Percentiles rank a stretch among this genome's conserved stretches.
These are phyloP conservation scores for Earliella scabrosa DNA, from an alignment of 1,284 basidiomycete species.

Conservation along the genomic window DNA sequence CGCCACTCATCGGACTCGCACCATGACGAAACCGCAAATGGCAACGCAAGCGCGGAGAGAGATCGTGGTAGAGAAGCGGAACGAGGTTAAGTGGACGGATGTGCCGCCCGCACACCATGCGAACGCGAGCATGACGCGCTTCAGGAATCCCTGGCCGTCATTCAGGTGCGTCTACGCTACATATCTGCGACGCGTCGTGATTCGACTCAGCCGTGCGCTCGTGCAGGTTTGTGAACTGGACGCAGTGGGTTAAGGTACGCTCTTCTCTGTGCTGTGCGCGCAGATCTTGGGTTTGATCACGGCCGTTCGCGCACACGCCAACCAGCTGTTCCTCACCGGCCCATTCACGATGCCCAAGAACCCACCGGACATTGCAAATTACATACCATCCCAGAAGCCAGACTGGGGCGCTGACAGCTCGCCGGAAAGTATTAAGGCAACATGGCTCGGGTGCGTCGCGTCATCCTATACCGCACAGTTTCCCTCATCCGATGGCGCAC, in stretches of 20 bases:
- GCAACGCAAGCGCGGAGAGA: slow-evolving; percentile 12
- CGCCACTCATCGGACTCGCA: too few relatives aligned
- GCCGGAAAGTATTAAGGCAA: slow-evolving; percentile 53
- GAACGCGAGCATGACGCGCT: slow-evolving; percentile 21
- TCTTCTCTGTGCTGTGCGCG: not conserved
- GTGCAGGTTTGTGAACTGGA: not conserved
- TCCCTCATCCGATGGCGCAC: not conserved
- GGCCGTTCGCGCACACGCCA: not conserved
- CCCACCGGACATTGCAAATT: slow-evolving; percentile 26
- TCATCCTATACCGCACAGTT: not conserved
- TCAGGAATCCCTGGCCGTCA: slow-evolving; percentile 37
- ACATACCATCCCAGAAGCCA: slow-evolving; percentile 29
- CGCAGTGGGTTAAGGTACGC: slow-evolving; percentile 13
- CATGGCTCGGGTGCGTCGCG: slow-evolving; percentile 59
- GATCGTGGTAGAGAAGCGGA: slow-evolving; percentile 4
- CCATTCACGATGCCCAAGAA: slow-evolving; percentile 6
- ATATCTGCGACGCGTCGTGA: not conserved
- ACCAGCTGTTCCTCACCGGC: not conserved
- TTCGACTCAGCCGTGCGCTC: not conserved
- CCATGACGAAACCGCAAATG: too few relatives aligned
- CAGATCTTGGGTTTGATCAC: not conserved
- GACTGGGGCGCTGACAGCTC: slow-evolving; percentile 29
- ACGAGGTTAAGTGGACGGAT: slow-evolving; percentile 4
- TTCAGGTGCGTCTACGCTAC: slow-evolving; percentile 20
- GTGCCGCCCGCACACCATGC: slow-evolving; percentile 5